These are phyloP conservation scores for Xanthoparmelia taractica DNA, from an alignment of 495 filamentous ascomycete species.

Conservation along the genomic window DNA sequence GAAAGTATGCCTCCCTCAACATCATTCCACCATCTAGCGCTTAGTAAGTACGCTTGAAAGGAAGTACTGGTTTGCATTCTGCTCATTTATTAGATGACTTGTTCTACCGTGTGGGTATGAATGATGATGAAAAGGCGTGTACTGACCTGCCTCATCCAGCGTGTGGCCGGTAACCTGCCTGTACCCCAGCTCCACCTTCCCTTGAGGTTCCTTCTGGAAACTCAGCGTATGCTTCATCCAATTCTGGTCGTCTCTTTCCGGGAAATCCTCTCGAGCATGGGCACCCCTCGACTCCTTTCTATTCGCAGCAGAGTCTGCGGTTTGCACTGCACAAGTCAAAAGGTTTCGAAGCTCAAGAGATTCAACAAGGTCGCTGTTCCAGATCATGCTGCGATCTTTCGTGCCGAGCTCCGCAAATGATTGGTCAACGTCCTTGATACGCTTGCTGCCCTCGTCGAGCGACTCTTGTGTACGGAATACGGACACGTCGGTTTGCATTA, in stretches of 20 bases:
- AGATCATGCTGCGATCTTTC: conserved; percentile 99
- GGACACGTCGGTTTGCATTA: conserved; percentile 93
- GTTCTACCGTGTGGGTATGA: neutral
- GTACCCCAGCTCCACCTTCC: conserved; percentile 69
- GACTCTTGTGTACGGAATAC: conserved; percentile 95
- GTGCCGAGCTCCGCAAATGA: conserved; percentile 75
- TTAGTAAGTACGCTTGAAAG: conserved; percentile 29
- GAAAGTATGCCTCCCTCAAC: conserved; percentile 4
- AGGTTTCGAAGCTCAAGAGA: conserved; percentile 89
- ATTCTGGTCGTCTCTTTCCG: conserved; percentile 82
- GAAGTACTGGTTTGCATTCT: conserved; percentile 19
- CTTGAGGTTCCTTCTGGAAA: conserved; percentile 85
- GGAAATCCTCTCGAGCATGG: conserved; percentile 91
- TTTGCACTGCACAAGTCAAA: conserved; percentile 93
- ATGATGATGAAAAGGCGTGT: conserved; percentile 24
- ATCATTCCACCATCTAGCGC: neutral
- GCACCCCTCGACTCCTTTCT: conserved; percentile 92
- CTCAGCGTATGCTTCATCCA: conserved; percentile 99
- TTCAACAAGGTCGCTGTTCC: conserved; percentile 96
- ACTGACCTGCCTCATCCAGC: conserved; percentile 74
- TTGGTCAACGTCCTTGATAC: conserved; percentile 72
- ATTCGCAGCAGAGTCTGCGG: conserved; percentile 73
- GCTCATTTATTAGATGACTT: neutral
- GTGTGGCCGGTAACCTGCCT: conserved; percentile 68
- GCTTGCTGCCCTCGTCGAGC: conserved; percentile 75